Base-by-base conservation (phyloP, 2,329 filamentous ascomycete genomes). In the Aspergillus ochraceus region DNA sequence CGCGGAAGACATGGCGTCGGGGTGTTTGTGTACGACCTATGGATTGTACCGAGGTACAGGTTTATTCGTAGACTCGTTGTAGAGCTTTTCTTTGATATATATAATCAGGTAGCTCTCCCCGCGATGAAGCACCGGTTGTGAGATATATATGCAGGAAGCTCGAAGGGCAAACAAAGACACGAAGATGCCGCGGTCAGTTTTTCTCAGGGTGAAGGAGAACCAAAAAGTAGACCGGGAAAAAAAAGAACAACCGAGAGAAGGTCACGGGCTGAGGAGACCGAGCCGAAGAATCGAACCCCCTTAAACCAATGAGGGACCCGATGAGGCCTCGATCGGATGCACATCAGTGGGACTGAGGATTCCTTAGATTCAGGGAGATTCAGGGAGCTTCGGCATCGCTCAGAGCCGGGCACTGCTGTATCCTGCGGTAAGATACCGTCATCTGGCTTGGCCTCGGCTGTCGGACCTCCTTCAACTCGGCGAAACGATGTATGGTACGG, bases 1-100 rank as follows among this genome's bases (percentile, higher is more conserved):
- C 56, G 73, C 57, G 54, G 75, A 69, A 70, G 77, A 76, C 74
- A 77, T 77, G 61, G 45, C 6, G 22, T 17, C 11, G 5, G 19
- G 19, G 4, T 22, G 9, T 19, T 42, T n/a, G 32, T 36, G 32
- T 36, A 36, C 11, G 12, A 36, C 32, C 12, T 36, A 36, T 4
- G 10, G 1, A 11, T 14, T 46, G 68, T 22, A 10, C 19, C 49
- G 32, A 46, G 22, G 29, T 19, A 14, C 26, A 14, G 26, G 12
- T 17, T 42, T 42, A 12, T 17, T n/a, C 17, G 36, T n/a, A n/a
- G 17, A 6, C 14, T 29, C 26, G 8, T 8, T 6, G 36, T 6
- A 17, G 36, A 39, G 36, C 36, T 39, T 17, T 39, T 14, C 36
- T 6, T 39, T n/a, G 36, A 42, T 42, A 42, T 42, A 36, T 36